phyloP scores from a whole-genome alignment of 225 moss, liverwort and hornwort species.

The Neckera pumila region DNA sequence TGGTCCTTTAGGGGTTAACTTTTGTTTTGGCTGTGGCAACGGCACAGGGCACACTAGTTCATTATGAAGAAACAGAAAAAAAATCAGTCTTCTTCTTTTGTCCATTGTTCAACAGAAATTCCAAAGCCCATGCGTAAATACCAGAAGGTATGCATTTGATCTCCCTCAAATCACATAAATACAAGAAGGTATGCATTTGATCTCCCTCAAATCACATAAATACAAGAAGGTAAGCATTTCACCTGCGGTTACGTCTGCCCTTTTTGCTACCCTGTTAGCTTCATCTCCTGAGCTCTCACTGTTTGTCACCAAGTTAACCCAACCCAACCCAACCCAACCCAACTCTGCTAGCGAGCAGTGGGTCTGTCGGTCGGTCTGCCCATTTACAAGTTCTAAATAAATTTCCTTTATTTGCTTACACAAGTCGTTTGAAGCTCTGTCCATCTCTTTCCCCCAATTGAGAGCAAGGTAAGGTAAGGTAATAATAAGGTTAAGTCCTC shows the following conservation, averaged over 20 bases:
- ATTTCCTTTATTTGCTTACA: neutral
- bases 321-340: neutral
- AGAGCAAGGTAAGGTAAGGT: neutral
- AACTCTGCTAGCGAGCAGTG: neutral
- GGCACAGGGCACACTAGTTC: too few relatives aligned
- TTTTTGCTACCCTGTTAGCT: neutral
- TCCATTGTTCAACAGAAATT: neutral
- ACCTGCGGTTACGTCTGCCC: neutral
- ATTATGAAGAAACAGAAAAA: neutral
- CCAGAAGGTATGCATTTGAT: neutral
- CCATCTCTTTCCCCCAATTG: neutral
- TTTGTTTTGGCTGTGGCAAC: too few relatives aligned
- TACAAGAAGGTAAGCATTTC: neutral
- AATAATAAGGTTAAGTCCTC: neutral
- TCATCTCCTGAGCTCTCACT: neutral
- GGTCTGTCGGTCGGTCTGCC: accelerated
- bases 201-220: neutral
- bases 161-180: neutral
- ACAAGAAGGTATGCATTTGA: neutral
- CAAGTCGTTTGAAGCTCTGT: neutral
- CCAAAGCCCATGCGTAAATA: neutral
- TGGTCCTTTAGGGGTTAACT: too few relatives aligned
- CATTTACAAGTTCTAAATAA: neutral
- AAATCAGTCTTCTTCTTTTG: neutral
- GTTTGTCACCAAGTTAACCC: neutral